Evolutionary conservation across 2,329 filamentous ascomycete species (phyloP).

Genomic region (Cladobotryum mycophilum): DNA sequence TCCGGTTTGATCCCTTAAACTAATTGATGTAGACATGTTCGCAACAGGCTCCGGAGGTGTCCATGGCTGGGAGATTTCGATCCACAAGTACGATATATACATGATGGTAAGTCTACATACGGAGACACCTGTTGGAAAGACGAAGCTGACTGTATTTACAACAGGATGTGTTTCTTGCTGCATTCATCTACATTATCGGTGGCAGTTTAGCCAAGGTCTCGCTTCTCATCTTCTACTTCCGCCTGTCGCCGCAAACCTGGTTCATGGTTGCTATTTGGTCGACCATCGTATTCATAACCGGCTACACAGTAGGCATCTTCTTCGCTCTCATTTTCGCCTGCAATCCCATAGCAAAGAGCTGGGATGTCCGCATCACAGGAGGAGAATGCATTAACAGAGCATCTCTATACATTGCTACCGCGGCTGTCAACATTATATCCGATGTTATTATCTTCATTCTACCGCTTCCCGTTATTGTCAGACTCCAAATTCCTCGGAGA

Average conservation of each 20-base stretch:
- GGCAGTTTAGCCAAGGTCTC: too few relatives aligned
- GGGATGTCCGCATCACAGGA: constrained; percentile 22
- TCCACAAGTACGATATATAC: constrained; percentile 21
- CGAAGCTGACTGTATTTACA: not conserved
- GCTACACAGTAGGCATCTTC: too few relatives aligned
- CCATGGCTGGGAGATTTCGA: constrained; percentile 26
- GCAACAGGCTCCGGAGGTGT: constrained; percentile 21
- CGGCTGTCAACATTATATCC: constrained; percentile 12
- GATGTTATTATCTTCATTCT: constrained; percentile 41
- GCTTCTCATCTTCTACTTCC: too few relatives aligned
- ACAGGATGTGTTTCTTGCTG: constrained; percentile 11
- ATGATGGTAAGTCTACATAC: constrained; percentile 16
- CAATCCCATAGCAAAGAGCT: constrained; percentile 15
- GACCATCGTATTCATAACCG: too few relatives aligned
- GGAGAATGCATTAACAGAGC: constrained; percentile 41
- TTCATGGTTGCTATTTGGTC: too few relatives aligned
- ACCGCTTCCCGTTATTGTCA: constrained; percentile 39
- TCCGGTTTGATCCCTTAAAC: constrained; percentile 15
- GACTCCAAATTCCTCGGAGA: constrained; percentile 37
- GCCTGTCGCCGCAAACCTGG: too few relatives aligned
- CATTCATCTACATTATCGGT: too few relatives aligned
- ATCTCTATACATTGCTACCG: constrained; percentile 26
- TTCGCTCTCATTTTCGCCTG: too few relatives aligned
- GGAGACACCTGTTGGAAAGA: not conserved
- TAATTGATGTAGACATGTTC: constrained; percentile 21